Evolutionary conservation across 1,284 basidiomycete species (phyloP), one percentile per base, ranked within the genome.

Genomic region (Puccinia hordei): DNA sequence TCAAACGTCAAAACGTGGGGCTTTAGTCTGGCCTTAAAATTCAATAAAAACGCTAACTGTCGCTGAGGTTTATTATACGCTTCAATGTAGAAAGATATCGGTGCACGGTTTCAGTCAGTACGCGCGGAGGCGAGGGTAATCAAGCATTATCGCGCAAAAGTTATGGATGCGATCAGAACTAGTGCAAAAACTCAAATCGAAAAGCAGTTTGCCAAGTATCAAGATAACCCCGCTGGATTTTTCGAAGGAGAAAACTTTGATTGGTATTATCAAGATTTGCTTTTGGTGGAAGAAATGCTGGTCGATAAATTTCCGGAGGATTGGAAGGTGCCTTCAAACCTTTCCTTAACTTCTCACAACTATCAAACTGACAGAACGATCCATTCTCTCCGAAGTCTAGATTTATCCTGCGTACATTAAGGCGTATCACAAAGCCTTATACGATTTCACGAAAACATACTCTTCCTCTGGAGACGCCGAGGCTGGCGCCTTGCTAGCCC

Each of bases 261-360:
- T 65, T 99, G 95, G 94, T 90, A 99, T 83, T 98, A 95, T 87
- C 91, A 97, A 84, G 97, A 99, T 85, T 89, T 99, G 83, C 92
- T 95, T 81, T 90, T 92, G 46, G 92, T 99, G 82, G 92, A 96
- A 86, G 90, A 90, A 84, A 91, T 94, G 82, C 90, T 98, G 80
- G 91, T 91, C 17, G 91, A 91, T 0, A 93, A 94, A 84, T 99
- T 99, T 86, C 96, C 97, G n/a, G 87, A 90, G 55, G 93, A 93
- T 80, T 85, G 84, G 84, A 85, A 85, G 81, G 80, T 69, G 35
- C 41, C 33, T 41, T 17, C 49, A 22, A 22, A 33, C 27, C 2
- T 71, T 17, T 22, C 5, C 19, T 53, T 59, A 63, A 27, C 35
- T 33, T 51, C 9, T 65, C 33, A 35, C n/a, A 35, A 53, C 3